A percentile compares a stretch with the other conserved stretches of the same genome.
phyloP scores from a whole-genome alignment of 2,329 filamentous ascomycete species.

The Colletotrichum karsti region DNA sequence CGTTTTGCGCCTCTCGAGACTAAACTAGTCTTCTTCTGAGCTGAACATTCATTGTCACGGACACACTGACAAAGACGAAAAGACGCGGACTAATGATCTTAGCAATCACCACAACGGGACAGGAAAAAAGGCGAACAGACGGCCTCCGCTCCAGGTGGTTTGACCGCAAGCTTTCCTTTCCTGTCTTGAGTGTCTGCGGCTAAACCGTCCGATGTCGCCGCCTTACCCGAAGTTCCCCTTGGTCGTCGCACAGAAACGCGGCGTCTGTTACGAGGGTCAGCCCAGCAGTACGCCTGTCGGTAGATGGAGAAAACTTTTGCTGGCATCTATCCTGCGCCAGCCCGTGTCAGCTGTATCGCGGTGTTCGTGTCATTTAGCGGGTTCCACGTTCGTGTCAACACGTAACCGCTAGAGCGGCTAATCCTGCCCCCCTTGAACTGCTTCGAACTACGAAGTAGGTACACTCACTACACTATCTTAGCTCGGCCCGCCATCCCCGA shows the following conservation, averaged over 20 bases:
- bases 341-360: background rate
- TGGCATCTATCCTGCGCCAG: background rate
- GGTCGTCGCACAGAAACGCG: background rate
- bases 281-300: background rate
- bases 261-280: background rate
- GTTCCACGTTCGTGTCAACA: constrained; percentile 17
- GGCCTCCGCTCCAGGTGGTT: background rate
- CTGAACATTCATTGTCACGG: background rate
- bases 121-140: background rate
- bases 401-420: constrained; percentile 19
- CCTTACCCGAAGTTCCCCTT: background rate
- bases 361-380: constrained; percentile 19
- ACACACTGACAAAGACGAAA: background rate
- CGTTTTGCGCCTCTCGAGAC: background rate
- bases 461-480: too few species aligned
- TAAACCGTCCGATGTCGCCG: constrained; percentile 7
- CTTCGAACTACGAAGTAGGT: too few species aligned
- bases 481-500: constrained; percentile 6
- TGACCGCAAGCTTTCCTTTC: background rate
- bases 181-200: background rate
- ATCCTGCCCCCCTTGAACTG: background rate
- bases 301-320: constrained; percentile 3
- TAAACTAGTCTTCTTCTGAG: background rate
- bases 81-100: background rate
- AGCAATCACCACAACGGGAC: background rate